Conservation (phyloP, 352 stramenopile species). For the Phytopythium litorale region DNA sequence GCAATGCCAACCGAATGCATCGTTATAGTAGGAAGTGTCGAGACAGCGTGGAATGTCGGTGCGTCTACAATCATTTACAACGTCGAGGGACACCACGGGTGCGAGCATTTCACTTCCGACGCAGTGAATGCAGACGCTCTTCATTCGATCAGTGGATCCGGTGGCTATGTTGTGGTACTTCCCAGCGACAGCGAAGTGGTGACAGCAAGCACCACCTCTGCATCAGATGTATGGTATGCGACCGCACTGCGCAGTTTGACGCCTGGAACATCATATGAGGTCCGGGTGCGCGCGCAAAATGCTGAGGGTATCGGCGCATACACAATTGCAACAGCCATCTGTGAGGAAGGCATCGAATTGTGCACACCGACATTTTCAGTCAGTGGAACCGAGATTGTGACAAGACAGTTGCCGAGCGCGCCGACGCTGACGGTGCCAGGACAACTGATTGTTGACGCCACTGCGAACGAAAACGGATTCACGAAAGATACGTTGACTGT, state of each 20-base stretch:
- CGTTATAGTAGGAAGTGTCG: slow-evolving; percentile 31
- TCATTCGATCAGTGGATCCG: slow-evolving; percentile 26
- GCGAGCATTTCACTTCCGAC: slow-evolving; percentile 44
- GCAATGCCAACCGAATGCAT: slow-evolving; percentile 39
- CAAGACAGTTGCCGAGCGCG: slow-evolving; percentile 49
- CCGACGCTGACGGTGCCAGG: slow-evolving; percentile 43
- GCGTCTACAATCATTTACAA: not conserved
- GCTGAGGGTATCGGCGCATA: slow-evolving; percentile 64
- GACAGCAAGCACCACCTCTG: not conserved
- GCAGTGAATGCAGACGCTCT: slow-evolving; percentile 37
- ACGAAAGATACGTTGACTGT: slow-evolving; percentile 56
- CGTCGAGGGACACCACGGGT: slow-evolving; percentile 48
- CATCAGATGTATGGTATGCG: slow-evolving; percentile 15
- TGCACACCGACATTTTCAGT: slow-evolving; percentile 38
- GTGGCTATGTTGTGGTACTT: slow-evolving; percentile 33
- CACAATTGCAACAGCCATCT: slow-evolving; percentile 78
- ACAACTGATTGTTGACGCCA: slow-evolving; percentile 30
- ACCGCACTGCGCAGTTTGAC: slow-evolving; percentile 28
- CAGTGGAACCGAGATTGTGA: slow-evolving; percentile 29
- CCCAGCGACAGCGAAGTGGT: slow-evolving; percentile 4
- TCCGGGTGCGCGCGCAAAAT: slow-evolving; percentile 85
- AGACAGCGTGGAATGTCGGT: slow-evolving; percentile 29
- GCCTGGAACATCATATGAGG: slow-evolving; percentile 62
- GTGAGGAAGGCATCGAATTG: slow-evolving; percentile 76
- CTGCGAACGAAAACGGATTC: slow-evolving; percentile 57